Conservation (phyloP, 2,329 filamentous ascomycete species). For the Epichloe baconii region DNA sequence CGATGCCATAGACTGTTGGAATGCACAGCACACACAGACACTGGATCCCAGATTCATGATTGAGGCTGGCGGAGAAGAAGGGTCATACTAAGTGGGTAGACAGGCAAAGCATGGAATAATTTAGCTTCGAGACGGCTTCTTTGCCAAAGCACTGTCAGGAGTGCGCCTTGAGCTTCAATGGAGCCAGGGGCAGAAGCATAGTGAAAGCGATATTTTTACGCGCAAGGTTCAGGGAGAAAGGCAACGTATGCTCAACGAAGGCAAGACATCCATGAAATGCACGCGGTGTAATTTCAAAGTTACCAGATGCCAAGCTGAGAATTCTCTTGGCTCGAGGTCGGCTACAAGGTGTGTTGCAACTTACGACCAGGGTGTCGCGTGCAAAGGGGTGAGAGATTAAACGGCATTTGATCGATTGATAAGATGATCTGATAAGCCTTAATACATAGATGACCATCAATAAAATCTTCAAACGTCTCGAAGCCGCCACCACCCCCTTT, state of each 20-base stretch:
- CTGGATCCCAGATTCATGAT: neutral
- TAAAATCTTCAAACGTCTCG: no score
- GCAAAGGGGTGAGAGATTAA: no score
- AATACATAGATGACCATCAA: no score
- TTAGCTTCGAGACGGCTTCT: neutral
- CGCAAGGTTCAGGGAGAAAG: no score
- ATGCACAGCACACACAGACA: neutral
- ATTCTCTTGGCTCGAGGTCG: no score
- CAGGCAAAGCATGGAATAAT: neutral
- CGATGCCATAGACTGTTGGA: no score
- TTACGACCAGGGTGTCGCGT: no score
- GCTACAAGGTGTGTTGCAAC: no score
- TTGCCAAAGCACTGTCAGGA: neutral
- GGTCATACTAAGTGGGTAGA: neutral
- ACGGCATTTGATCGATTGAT: constrained; percentile 2
- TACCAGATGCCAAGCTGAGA: neutral
- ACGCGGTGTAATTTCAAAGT: neutral
- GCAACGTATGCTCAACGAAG: neutral
- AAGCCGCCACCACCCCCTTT: no score
- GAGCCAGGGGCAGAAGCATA: no score
- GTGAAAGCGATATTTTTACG: no score
- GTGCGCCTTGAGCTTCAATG: no score
- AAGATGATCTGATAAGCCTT: constrained; percentile 7
- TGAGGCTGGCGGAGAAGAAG: neutral
- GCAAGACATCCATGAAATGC: neutral